Base-by-base conservation (phyloP, 2,329 filamentous ascomycete genomes). In the Neophaeococcomyces mojaviensis region DNA sequence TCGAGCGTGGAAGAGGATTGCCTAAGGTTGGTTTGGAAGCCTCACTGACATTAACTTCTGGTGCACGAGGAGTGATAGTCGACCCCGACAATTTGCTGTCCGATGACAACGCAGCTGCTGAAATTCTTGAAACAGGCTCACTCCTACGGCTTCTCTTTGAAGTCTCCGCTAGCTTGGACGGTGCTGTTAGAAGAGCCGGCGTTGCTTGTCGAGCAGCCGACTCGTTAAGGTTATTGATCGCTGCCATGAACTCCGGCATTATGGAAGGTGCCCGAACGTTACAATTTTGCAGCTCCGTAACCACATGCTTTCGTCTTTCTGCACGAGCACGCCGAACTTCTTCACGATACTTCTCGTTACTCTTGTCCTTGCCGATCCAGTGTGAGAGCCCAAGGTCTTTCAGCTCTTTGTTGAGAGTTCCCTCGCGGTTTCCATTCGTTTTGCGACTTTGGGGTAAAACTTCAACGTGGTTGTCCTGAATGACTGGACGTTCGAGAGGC, bases 191-290 rank as follows among this genome's bases (percentile, higher is more conserved):
- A 26, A 20, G 10, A n/a, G 20, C 10, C 3, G 22, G 10, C 15
- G 37, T 12, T 7, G 19, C 19, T 28, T 20, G 20, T 8, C 19
- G 20, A n/a, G 18, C 20, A 39, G 37, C 20, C n/a, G 12, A 12
- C 8, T n/a, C 9, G 34, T 43, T 43, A 8, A 43, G 30, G 20
- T 34, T 34, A 28, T 35, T 15, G 20, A 43, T 34, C 8, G 39
- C 39, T n/a, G 39, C 30, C 39, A 43, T 43, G 30, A 43, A 16
- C 30, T 43, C 39, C n/a, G 39, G 39, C 39, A 43, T 33, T 12
- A 43, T 31, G 3, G 39, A 34, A 2, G 39, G 8, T 8, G 28
- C 28, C 22, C 22, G 39, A 18, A 10, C 24, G 10, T 28, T 28
- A 5, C 24, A 28, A 28, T 28, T 28, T 28, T 5, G 24, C 10